Percentiles rank a stretch among this genome's conserved stretches.
Conservation (phyloP, 805 yeast genomes). For the Wickerhamomyces bovis region DNA sequence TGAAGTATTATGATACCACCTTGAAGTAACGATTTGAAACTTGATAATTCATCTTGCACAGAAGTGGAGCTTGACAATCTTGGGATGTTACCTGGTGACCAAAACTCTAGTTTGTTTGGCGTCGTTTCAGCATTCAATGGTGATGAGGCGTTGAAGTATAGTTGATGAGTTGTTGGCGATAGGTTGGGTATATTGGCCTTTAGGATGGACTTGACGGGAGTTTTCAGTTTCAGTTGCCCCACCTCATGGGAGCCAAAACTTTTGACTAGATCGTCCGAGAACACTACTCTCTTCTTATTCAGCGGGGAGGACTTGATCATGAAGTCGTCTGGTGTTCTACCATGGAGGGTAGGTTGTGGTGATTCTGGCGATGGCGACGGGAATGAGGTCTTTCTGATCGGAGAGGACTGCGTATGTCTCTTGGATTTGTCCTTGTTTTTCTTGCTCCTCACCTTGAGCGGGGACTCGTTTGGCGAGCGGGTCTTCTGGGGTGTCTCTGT, state of each 20-base stretch:
- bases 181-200: constrained; percentile 5
- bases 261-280: constrained; percentile 11
- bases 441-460: neutral
- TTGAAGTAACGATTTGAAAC: constrained; percentile 13
- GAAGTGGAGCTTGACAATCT: constrained; percentile 3
- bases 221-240: constrained; percentile 2
- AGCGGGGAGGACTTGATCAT: constrained; percentile 20
- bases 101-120: constrained; percentile 12
- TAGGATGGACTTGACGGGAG: constrained; percentile 21
- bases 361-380: neutral
- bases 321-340: neutral
- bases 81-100: constrained; percentile 24
- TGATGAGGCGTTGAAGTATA: constrained; percentile 5
- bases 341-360: neutral
- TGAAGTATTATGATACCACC: constrained; percentile 20
- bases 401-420: neutral
- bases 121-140: neutral
- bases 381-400: neutral
- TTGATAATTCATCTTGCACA: constrained; percentile 5
- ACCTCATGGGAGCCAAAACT: neutral
- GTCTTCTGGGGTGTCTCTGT: neutral
- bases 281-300: constrained; percentile 16
- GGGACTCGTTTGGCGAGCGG: neutral
- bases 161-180: constrained; percentile 8
- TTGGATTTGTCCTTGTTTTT: neutral